phyloP scores from a whole-genome alignment of 2,329 filamentous ascomycete species.

The Pseudogymnoascus sp. region DNA sequence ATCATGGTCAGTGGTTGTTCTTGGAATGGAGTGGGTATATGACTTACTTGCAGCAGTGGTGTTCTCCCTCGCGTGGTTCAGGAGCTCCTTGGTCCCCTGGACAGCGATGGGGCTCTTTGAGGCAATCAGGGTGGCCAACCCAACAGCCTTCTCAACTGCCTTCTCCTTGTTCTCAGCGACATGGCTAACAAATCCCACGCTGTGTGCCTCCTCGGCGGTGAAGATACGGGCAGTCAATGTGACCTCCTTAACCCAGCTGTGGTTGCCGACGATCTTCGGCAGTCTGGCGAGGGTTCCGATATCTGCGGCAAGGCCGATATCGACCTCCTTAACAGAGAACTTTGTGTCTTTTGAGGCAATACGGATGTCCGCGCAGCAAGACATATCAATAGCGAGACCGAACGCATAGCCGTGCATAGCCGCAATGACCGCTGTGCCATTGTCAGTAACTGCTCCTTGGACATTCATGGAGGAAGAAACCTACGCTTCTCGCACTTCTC shows the following conservation, averaged over 20 bases:
- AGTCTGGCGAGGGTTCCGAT: conserved; percentile 67
- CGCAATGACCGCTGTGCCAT: conserved; percentile 60
- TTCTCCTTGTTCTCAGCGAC: conserved; percentile 56
- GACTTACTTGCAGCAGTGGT: conserved; percentile 63
- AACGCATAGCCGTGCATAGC: conserved; percentile 72
- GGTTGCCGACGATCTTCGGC: conserved; percentile 62
- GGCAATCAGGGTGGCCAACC: conserved; percentile 58
- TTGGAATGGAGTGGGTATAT: conserved; percentile 2
- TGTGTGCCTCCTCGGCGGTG: conserved; percentile 56
- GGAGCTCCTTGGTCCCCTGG: conserved; percentile 76
- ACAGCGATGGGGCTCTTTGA: conserved; percentile 82
- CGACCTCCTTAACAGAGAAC: conserved; percentile 72
- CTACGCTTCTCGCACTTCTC: conserved; percentile 84
- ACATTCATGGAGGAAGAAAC: conserved; percentile 23
- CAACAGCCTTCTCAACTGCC: conserved; percentile 53
- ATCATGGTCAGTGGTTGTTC: conserved; percentile 9
- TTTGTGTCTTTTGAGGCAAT: conserved; percentile 51
- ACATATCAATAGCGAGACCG: conserved; percentile 70
- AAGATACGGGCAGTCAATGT: conserved; percentile 65
- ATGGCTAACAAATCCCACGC: conserved; percentile 61
- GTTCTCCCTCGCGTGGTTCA: conserved; percentile 76
- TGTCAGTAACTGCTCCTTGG: not conserved
- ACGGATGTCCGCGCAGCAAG: conserved; percentile 62
- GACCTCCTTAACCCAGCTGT: conserved; percentile 74
- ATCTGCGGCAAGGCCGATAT: conserved; percentile 73